A percentile compares a stretch with the other conserved stretches of the same genome.
These are phyloP conservation scores for Colletotrichum sp. DNA, from an alignment of 2,329 filamentous ascomycete species.

Conservation along the genomic window DNA sequence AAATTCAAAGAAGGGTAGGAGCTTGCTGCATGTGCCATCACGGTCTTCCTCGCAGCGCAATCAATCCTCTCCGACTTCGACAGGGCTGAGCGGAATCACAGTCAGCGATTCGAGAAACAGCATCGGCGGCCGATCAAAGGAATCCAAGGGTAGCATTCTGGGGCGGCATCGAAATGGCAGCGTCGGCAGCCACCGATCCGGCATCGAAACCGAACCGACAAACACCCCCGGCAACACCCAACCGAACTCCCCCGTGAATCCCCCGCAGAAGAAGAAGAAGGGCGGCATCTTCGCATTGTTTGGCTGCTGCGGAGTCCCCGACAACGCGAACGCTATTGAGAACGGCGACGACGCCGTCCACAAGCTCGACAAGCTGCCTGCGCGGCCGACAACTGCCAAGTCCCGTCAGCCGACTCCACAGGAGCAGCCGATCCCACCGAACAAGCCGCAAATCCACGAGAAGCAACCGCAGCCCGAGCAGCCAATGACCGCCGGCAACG, in stretches of 20 bases:
- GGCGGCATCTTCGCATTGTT: slow-evolving; percentile 65
- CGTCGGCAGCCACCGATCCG: slow-evolving; percentile 68
- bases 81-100: slow-evolving; percentile 65
- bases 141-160: slow-evolving; percentile 68
- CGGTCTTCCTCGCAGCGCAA: slow-evolving; percentile 67
- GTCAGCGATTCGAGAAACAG: slow-evolving; percentile 65
- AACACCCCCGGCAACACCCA: slow-evolving; percentile 55
- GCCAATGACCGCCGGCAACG: slow-evolving; percentile 34
- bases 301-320: slow-evolving; percentile 70
- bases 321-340: slow-evolving; percentile 60
- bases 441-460: slow-evolving; percentile 50
- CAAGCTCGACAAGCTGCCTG: slow-evolving; percentile 62
- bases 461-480: slow-evolving; percentile 48
- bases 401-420: slow-evolving; percentile 58
- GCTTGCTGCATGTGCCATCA: slow-evolving; percentile 63
- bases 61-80: slow-evolving; percentile 64
- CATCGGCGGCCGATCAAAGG: slow-evolving; percentile 68
- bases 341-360: slow-evolving; percentile 59
- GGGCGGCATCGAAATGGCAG: slow-evolving; percentile 70
- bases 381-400: slow-evolving; percentile 59
- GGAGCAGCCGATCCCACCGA: slow-evolving; percentile 42
- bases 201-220: slow-evolving; percentile 54
- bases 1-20: slow-evolving; percentile 53
- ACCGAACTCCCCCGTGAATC: slow-evolving; percentile 56
- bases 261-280: slow-evolving; percentile 60